Evolutionary conservation across 164 flowering plant species (phyloP), one percentile per base, ranked within the genome.

Genomic region (Sedum album): DNA sequence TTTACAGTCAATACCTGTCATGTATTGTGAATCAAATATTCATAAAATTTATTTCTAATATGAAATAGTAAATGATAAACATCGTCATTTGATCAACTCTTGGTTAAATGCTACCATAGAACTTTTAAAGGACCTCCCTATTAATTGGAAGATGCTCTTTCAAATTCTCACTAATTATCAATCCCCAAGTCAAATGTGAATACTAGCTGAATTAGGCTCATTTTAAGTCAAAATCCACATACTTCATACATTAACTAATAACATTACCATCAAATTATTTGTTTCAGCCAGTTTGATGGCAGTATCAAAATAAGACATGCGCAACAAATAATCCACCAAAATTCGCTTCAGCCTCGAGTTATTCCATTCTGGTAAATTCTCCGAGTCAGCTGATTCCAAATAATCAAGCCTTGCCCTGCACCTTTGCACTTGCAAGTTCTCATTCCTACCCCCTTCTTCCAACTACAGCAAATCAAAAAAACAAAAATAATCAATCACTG

Each of bases 271-370:
- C 25, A 94, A 83, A 75, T 83, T 85, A 79, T 84, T 82, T 73
- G 75, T 76, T 73, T 86, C 92, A 1, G 94, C 86, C 44, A 94
- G 87, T 82, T 83, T 88, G 63, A 62, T 39, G 14, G 97, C 99
- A 49, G 90, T 85, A 23, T 87, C 88, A 69, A 83, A 90, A 66
- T 90, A 94, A 0, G 96, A 94, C 90, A 87, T 81, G 4, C 96
- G 84, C 84, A 94, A 74, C 99, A 94, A 90, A 74, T 94, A 91
- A 70, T 94, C 99, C 70, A 94, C 94, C 68, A 94, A 90, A 72
- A 90, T 80, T 66, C 99, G 73, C 66, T 88, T 91, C 79, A 90
- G 61, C 15, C 93, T 78, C 1, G 73, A 83, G 72, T 81, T 76
- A 61, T 75, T 90, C 96, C 96, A 94, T 60, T 86, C 96, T 0